Evolutionary conservation across 345 rosid species (phyloP).

Genomic region (Rubroshorea leprosula): DNA sequence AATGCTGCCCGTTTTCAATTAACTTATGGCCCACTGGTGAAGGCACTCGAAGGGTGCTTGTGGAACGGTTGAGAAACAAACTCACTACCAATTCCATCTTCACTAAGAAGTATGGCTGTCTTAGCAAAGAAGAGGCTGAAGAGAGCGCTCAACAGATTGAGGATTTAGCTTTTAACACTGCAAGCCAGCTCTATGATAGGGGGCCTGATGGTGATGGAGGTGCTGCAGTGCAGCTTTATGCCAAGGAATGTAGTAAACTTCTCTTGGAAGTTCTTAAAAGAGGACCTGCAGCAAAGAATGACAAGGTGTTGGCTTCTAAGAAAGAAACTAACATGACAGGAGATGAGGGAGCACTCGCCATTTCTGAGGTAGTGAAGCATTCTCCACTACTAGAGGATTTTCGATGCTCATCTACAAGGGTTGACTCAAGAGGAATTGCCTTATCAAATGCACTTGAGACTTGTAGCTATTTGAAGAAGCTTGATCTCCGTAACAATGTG

Average conservation of each 20-base stretch:
- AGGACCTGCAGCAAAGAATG: slow-evolving; percentile 40
- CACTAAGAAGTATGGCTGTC: slow-evolving; percentile 71
- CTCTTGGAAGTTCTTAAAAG: slow-evolving; percentile 74
- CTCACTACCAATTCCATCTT: slow-evolving; percentile 74
- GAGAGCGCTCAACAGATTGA: slow-evolving; percentile 76
- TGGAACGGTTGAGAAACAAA: slow-evolving; percentile 58
- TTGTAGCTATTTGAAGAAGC: slow-evolving; percentile 61
- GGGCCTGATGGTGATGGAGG: slow-evolving; percentile 97
- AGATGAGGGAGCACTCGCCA: slow-evolving; percentile 72
- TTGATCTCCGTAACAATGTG: slow-evolving; percentile 86
- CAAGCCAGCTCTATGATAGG: slow-evolving; percentile 68
- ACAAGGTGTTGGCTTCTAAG: slow-evolving; percentile 24
- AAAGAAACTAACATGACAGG: slow-evolving; percentile 72
- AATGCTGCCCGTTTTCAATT: slow-evolving; percentile 57
- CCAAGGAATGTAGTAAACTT: slow-evolving; percentile 85
- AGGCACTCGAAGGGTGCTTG: slow-evolving; percentile 62
- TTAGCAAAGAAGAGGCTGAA: slow-evolving; percentile 65
- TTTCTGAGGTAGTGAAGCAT: slow-evolving; percentile 58
- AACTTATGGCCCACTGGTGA: slow-evolving; percentile 89
- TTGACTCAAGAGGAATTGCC: slow-evolving; percentile 74
- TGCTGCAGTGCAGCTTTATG: slow-evolving; percentile 92
- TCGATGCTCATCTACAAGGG: slow-evolving; percentile 83
- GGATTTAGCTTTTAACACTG: slow-evolving; percentile 50
- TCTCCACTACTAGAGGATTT: slow-evolving; percentile 70
- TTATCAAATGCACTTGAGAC: slow-evolving; percentile 65